These are phyloP conservation scores for Periglandula ipomoeae DNA, from an alignment of 2,329 filamentous ascomycete species.

Conservation along the genomic window DNA sequence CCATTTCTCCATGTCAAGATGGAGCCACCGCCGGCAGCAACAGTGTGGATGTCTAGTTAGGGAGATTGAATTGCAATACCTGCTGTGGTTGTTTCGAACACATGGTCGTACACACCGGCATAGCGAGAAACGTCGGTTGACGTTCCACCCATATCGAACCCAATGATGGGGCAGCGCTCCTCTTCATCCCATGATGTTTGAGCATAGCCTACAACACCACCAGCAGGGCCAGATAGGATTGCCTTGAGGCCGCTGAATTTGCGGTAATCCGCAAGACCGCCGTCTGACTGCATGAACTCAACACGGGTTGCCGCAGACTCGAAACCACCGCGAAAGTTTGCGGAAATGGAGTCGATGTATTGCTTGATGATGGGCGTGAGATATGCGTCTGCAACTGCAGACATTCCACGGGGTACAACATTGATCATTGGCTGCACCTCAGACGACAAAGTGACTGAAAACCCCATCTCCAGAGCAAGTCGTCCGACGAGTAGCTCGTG, in stretches of 20 bases:
- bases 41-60: slow-evolving; percentile 73
- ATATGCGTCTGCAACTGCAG: slow-evolving; percentile 32
- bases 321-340: slow-evolving; percentile 26
- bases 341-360: slow-evolving; percentile 25
- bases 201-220: slow-evolving; percentile 67
- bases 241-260: slow-evolving; percentile 60
- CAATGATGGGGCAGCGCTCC: slow-evolving; percentile 61
- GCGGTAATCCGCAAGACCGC: slow-evolving; percentile 41
- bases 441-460: slow-evolving; percentile 27
- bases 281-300: slow-evolving; percentile 62
- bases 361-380: slow-evolving; percentile 28
- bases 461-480: slow-evolving; percentile 30
- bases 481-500: slow-evolving; percentile 35
- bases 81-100: slow-evolving; percentile 67
- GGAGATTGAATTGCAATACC: slow-evolving; percentile 71
- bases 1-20: slow-evolving; percentile 62
- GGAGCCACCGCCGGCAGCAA: slow-evolving; percentile 65
- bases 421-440: slow-evolving; percentile 32
- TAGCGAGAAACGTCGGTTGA: slow-evolving; percentile 67
- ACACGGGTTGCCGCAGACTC: slow-evolving; percentile 38
- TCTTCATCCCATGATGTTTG: slow-evolving; percentile 61
- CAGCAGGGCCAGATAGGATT: slow-evolving; percentile 65
- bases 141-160: slow-evolving; percentile 64
- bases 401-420: slow-evolving; percentile 31
- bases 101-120: slow-evolving; percentile 32